These are phyloP conservation scores for Podaxis rugospora DNA, from an alignment of 768 basidiomycete species.

Conservation along the genomic window DNA sequence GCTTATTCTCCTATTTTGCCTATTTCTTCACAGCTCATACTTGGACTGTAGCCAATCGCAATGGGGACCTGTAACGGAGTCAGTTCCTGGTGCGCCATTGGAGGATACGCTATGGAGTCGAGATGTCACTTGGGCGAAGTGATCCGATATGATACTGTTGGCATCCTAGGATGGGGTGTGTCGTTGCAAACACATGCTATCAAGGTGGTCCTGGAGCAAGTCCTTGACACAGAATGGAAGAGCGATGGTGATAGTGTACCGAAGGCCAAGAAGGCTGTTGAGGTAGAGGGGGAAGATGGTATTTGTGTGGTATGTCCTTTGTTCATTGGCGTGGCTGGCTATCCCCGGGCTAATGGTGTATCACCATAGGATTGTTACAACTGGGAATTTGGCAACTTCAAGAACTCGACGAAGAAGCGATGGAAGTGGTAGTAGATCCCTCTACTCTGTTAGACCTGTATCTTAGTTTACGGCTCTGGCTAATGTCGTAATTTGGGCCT, in stretches of 20 bases:
- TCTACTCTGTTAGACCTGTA: neutral
- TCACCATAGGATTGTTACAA: slow-evolving; percentile 61
- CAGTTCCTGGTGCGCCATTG: slow-evolving; percentile 42
- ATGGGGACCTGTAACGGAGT: slow-evolving; percentile 81
- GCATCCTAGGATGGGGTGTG: slow-evolving; percentile 74
- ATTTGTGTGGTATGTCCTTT: slow-evolving; percentile 57
- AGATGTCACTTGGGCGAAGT: slow-evolving; percentile 87
- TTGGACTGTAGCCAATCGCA: slow-evolving; percentile 60
- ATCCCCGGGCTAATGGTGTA: neutral
- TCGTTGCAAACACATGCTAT: slow-evolving; percentile 71
- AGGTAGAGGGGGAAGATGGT: slow-evolving; percentile 40
- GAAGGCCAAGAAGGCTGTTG: slow-evolving; percentile 22
- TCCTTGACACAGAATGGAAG: slow-evolving; percentile 17
- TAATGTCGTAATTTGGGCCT: neutral
- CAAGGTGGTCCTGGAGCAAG: slow-evolving; percentile 55
- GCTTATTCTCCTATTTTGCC: slow-evolving; percentile 13
- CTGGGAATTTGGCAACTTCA: slow-evolving; percentile 59
- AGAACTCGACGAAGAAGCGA: slow-evolving; percentile 17
- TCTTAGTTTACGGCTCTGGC: neutral
- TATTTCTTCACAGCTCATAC: neutral
- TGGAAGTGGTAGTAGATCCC: slow-evolving; percentile 2
- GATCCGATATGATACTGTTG: slow-evolving; percentile 83
- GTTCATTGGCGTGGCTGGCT: neutral
- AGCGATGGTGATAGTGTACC: slow-evolving; percentile 12
- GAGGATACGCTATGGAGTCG: slow-evolving; percentile 82